Evolutionary conservation across 768 basidiomycete species (phyloP).

Genomic region (Lyophyllum shimeji): DNA sequence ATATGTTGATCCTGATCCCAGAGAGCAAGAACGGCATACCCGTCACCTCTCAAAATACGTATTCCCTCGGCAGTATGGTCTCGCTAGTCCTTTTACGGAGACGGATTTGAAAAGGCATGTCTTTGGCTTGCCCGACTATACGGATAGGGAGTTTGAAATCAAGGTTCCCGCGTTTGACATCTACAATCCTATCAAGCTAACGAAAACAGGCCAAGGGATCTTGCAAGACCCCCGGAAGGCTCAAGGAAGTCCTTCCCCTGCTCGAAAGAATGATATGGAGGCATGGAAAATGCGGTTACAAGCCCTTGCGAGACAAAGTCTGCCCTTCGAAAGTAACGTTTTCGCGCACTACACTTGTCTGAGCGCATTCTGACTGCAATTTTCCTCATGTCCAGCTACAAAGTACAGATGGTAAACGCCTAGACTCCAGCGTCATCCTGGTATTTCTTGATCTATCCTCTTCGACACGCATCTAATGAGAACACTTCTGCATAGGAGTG

Average conservation of each 20-base stretch:
- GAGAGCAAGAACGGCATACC: slow-evolving; percentile 45
- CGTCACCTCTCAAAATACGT: slow-evolving; percentile 79
- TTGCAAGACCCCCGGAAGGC: slow-evolving; percentile 71
- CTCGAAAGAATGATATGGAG: slow-evolving; percentile 64
- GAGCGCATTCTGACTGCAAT: not conserved
- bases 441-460: slow-evolving; percentile 31
- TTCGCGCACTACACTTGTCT: not conserved
- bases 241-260: slow-evolving; percentile 54
- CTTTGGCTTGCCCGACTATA: slow-evolving; percentile 47
- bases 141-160: slow-evolving; percentile 69
- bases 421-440: slow-evolving; percentile 67
- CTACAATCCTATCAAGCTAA: not conserved
- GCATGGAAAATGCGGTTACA: slow-evolving; percentile 71
- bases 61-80: slow-evolving; percentile 77
- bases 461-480: not conserved
- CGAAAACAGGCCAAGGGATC: slow-evolving; percentile 35
- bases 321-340: slow-evolving; percentile 75
- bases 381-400: slow-evolving; percentile 31
- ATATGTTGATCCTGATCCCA: slow-evolving; percentile 45
- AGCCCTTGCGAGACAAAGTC: slow-evolving; percentile 55
- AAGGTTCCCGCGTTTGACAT: slow-evolving; percentile 40
- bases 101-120: slow-evolving; percentile 21
- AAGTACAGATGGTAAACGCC: slow-evolving; percentile 33
- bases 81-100: slow-evolving; percentile 57
- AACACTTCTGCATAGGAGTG: slow-evolving; percentile 52